Conservation (phyloP, 129 eudicot genomes). For the Kitagawia praeruptora region DNA sequence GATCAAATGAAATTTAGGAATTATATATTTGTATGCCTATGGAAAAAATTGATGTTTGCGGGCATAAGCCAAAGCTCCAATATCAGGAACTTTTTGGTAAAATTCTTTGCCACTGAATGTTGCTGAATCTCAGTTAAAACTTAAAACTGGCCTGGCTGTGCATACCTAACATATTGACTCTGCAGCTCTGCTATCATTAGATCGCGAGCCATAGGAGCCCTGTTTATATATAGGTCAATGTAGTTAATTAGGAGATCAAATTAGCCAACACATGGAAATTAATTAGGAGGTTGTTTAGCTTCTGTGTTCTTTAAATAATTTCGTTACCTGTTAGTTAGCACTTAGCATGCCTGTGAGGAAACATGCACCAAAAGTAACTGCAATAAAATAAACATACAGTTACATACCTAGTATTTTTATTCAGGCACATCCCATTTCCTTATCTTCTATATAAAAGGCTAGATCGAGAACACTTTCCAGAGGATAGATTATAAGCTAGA, state of each 20-base stretch:
- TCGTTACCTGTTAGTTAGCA: neutral
- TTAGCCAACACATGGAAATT: too few relatives aligned
- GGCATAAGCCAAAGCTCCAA: too few relatives aligned
- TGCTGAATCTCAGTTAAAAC: conserved; percentile 33
- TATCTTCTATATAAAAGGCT: neutral
- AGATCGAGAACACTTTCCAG: neutral
- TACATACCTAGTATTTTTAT: neutral
- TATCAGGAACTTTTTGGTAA: conserved; percentile 52
- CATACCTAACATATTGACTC: conserved; percentile 43
- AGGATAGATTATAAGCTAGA: neutral
- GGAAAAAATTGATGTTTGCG: too few relatives aligned
- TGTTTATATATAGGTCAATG: neutral
- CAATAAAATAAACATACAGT: neutral
- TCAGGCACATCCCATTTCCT: neutral
- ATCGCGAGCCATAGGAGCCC: conserved; percentile 50
- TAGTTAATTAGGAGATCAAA: neutral
- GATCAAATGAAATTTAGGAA: too few relatives aligned
- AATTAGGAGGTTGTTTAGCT: neutral
- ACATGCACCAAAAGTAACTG: neutral
- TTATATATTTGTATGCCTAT: too few relatives aligned
- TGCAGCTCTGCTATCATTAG: conserved; percentile 8
- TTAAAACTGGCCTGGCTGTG: conserved; percentile 26
- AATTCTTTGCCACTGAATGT: conserved; percentile 57
- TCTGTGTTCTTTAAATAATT: neutral
- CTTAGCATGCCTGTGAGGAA: neutral